These are phyloP conservation scores for Neobulgaria alba DNA, from an alignment of 2,329 filamentous ascomycete genomes.

Conservation along the genomic window DNA sequence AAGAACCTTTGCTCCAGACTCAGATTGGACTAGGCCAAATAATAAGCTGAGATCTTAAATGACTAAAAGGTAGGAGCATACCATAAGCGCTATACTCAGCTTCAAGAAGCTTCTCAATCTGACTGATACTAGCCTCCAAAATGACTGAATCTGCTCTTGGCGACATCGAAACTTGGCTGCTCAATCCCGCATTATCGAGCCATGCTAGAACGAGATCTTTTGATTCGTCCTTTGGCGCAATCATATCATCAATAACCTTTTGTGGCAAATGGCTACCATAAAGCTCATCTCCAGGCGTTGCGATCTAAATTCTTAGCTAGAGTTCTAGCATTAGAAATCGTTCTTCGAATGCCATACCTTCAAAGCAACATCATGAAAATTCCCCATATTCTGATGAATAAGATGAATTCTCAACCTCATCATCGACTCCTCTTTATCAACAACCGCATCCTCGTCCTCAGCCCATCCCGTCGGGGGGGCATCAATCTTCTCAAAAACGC, in stretches of 20 bases:
- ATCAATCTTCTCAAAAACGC: conserved; percentile 18
- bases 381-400: conserved; percentile 23
- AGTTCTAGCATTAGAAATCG: neutral
- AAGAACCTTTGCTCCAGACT: conserved; percentile 13
- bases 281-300: conserved; percentile 39
- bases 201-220: conserved; percentile 47
- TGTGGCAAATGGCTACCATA: conserved; percentile 46
- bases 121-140: conserved; percentile 38
- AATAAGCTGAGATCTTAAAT: conserved; percentile 37
- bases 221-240: conserved; percentile 45
- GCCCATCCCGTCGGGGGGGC: conserved; percentile 22
- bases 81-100: conserved; percentile 43
- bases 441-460: conserved; percentile 11
- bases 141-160: conserved; percentile 45
- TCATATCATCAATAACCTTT: conserved; percentile 42
- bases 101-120: conserved; percentile 44
- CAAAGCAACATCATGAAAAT: conserved; percentile 25
- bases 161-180: conserved; percentile 35
- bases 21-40: conserved; percentile 12
- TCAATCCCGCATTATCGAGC: conserved; percentile 43
- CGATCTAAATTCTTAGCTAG: conserved; percentile 18
- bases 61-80: conserved; percentile 31
- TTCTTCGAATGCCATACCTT: conserved; percentile 23
- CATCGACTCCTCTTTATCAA: conserved; percentile 20
- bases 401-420: conserved; percentile 24